These are phyloP conservation scores for Schwanniomyces yamadae DNA, from an alignment of 805 yeast genomes.

Conservation along the genomic window DNA sequence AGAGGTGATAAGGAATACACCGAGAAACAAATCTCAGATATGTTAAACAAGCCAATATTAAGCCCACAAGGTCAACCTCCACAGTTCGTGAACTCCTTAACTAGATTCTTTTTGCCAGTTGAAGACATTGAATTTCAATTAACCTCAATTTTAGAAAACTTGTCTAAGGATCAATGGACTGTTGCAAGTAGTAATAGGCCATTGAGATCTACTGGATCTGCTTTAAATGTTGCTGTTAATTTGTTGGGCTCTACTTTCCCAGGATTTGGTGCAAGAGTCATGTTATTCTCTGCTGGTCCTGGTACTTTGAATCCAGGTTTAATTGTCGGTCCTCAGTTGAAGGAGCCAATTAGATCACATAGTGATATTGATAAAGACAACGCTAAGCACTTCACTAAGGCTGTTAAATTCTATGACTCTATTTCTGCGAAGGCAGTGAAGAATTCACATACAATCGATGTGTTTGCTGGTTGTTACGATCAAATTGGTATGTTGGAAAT, in stretches of 20 bases:
- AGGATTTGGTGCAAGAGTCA: constrained; percentile 83
- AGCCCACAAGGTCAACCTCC: constrained; percentile 24
- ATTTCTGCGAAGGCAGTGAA: constrained; percentile 69
- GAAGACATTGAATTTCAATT: constrained; percentile 81
- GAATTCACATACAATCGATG: constrained; percentile 78
- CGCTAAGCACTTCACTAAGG: constrained; percentile 85
- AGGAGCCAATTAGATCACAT: constrained; percentile 97
- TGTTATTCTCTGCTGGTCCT: constrained; percentile 92
- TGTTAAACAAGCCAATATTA: constrained; percentile 40
- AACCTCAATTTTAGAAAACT: constrained; percentile 72
- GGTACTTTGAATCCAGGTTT: constrained; percentile 94
- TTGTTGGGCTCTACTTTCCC: constrained; percentile 80
- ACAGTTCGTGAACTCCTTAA: constrained; percentile 33
- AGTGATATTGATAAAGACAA: constrained; percentile 89
- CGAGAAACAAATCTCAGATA: constrained; percentile 61
- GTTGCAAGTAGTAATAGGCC: constrained; percentile 82
- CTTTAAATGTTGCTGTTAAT: constrained; percentile 79
- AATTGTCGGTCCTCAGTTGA: constrained; percentile 86
- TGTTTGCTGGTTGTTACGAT: constrained; percentile 94
- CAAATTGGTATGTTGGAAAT: constrained; percentile 94
- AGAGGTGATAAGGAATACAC: constrained; percentile 86
- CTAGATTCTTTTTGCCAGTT: constrained; percentile 71
- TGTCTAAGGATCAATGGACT: constrained; percentile 85
- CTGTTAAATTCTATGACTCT: constrained; percentile 75
- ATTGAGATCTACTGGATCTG: constrained; percentile 89